These are phyloP conservation scores for Oryza coarctata DNA, from an alignment of 176 grass and related monocot species.

Conservation along the genomic window DNA sequence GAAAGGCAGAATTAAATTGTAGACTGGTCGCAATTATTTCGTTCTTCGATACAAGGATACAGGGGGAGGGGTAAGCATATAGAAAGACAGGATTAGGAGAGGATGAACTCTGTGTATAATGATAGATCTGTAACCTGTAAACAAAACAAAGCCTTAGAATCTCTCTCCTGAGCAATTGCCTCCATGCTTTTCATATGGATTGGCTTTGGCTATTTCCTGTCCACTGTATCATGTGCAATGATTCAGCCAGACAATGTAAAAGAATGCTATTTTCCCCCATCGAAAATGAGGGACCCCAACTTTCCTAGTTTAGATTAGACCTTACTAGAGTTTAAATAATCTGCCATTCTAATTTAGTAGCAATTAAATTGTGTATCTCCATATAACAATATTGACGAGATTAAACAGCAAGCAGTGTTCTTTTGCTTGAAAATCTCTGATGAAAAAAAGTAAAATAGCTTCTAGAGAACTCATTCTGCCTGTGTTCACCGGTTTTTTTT, in stretches of 20 bases:
- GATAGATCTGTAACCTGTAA: conserved; percentile 30
- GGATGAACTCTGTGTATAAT: conserved; percentile 42
- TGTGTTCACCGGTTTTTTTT: too few species aligned
- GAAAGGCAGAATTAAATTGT: neutral
- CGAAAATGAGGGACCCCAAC: neutral
- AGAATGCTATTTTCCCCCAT: neutral
- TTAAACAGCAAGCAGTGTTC: neutral
- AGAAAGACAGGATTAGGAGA: conserved; percentile 25
- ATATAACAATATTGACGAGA: neutral
- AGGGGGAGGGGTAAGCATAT: neutral
- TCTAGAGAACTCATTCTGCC: neutral
- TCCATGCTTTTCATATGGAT: conserved; percentile 53
- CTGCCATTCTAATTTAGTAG: neutral
- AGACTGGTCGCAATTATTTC: conserved; percentile 30
- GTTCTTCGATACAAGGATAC: conserved; percentile 38
- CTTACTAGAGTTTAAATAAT: neutral
- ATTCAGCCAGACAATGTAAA: neutral
- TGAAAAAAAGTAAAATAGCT: neutral
- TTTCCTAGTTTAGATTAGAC: neutral
- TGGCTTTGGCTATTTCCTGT: conserved; percentile 40
- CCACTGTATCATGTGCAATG: conserved; percentile 21
- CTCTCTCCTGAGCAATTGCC: conserved; percentile 40
- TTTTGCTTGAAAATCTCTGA: neutral
- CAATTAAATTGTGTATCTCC: neutral
- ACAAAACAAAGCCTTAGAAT: conserved; percentile 15